Evolutionary conservation across 176 grass and related monocot genomes (phyloP), one percentile per base, ranked within the genome.

Genomic region (Thinopyrum elongatum): DNA sequence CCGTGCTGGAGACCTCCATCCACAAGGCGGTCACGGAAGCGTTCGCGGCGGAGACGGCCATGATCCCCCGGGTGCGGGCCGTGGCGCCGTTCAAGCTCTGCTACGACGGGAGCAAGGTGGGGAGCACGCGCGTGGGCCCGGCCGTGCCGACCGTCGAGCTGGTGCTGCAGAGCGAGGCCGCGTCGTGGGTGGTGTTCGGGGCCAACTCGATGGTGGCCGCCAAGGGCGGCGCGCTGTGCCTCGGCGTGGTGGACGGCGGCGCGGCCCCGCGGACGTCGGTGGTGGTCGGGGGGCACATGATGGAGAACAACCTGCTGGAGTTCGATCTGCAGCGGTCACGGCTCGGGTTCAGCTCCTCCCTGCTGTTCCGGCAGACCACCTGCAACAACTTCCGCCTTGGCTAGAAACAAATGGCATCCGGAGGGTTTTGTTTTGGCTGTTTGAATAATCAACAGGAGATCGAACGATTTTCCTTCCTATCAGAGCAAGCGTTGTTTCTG

Each of bases 291-390:
- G 95, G 88, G 5, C 57, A 90, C 76, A 93, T 91, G 84, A 77
- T 94, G 86, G 90, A 94, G 81, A 81, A 97, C 79, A 97, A 97
- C 89, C 89, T 97, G 71, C 88, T 97, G 66, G 83, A 89, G 70
- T 92, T 97, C 79, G 95, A 94, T 72, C 83, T 94, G 77, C 81
- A 70, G 19, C 63, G 65, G 39, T 91, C 90, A 31, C 83, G 90
- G 71, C 80, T 97, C 21, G 95, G 95, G 17, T 97, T 97, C 88
- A 92, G 88, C 39, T 89, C 90, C 26, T 88, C 92, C 16, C 88
- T 97, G 41, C 25, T 85, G 8, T 91, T 88, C 77, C 49, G 63
- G 16, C 88, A 69, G 83, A 94, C 92, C 0, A 90, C 77, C 58
- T 97, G 92, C 59, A 82, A 74, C 86, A 92, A 92, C 74, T 97